Evolutionary conservation across 2,329 filamentous ascomycete genomes (phyloP).

Genomic region (Ophiostoma novo-ulmi): DNA sequence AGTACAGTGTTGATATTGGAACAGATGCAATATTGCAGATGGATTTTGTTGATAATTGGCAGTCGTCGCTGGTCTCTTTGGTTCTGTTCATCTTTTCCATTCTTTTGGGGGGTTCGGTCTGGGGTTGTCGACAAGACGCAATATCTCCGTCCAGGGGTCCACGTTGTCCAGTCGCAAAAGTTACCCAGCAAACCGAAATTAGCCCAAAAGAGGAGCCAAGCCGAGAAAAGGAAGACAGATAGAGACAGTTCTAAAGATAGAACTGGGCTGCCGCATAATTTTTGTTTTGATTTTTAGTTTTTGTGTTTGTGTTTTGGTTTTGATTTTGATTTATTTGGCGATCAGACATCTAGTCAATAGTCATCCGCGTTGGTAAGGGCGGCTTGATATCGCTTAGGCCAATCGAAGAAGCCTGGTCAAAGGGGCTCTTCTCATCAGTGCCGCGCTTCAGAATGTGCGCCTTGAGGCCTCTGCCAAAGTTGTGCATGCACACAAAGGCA

Average conservation of each 20-base stretch:
- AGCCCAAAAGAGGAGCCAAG: neutral
- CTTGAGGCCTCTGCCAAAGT: conserved; percentile 87
- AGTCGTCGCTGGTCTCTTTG: neutral
- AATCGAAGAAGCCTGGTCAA: conserved; percentile 50
- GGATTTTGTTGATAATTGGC: neutral
- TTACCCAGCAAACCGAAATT: neutral
- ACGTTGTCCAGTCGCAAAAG: neutral
- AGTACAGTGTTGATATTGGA: neutral
- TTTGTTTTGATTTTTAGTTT: neutral
- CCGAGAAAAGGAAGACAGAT: neutral
- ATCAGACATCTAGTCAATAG: conserved; percentile 45
- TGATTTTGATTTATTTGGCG: no score
- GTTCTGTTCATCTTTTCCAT: no score
- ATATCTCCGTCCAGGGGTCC: neutral
- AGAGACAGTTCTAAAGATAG: neutral
- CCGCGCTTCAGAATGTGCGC: conserved; percentile 63
- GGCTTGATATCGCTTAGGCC: conserved; percentile 51
- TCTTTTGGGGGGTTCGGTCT: neutral
- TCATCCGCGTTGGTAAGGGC: conserved; percentile 53
- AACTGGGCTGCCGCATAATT: neutral
- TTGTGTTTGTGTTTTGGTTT: conserved; percentile 27
- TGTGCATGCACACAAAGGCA: conserved; percentile 78
- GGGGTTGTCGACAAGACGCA: neutral
- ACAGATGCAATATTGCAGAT: neutral
- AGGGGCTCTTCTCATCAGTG: conserved; percentile 47